Conservation (phyloP, 1,284 basidiomycete genomes). For the Ustilago bromivora region DNA sequence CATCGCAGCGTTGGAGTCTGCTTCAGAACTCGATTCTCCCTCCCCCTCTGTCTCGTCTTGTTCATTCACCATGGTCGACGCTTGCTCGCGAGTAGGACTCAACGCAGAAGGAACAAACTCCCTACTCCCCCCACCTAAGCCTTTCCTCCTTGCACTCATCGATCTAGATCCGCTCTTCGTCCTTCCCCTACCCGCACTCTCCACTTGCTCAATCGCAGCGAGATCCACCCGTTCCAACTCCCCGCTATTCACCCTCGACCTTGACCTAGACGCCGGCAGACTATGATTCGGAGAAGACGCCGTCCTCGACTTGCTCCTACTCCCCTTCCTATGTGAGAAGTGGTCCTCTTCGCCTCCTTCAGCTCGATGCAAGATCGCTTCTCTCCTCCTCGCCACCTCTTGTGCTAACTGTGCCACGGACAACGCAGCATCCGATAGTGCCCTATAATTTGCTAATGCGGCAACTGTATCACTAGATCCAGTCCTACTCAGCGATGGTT, state of each 20-base stretch:
- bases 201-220: not conserved
- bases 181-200: not conserved
- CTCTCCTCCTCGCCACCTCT: slow-evolving; percentile 41
- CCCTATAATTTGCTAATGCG: slow-evolving; percentile 39
- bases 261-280: slow-evolving; percentile 15
- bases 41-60: slow-evolving; percentile 27
- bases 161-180: slow-evolving; percentile 1
- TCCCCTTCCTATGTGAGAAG: slow-evolving; percentile 23
- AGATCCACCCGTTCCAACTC: slow-evolving; percentile 10
- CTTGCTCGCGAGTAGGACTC: slow-evolving; percentile 31
- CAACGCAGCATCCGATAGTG: slow-evolving; percentile 50
- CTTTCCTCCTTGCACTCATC: slow-evolving; percentile 25
- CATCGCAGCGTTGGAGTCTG: slow-evolving; percentile 10
- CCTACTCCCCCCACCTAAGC: not conserved
- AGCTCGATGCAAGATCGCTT: slow-evolving; percentile 30
- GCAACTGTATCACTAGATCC: slow-evolving; percentile 20
- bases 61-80: not conserved
- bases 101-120: slow-evolving; percentile 35
- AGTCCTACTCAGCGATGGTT: slow-evolving; percentile 15
- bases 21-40: slow-evolving; percentile 19
- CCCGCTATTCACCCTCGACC: slow-evolving; percentile 36
- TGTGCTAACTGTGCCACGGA: slow-evolving; percentile 56
- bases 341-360: slow-evolving; percentile 29
- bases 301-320: slow-evolving; percentile 31
- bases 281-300: slow-evolving; percentile 28